Conservation (phyloP, 331 rosid species). For the Acacia concinna region DNA sequence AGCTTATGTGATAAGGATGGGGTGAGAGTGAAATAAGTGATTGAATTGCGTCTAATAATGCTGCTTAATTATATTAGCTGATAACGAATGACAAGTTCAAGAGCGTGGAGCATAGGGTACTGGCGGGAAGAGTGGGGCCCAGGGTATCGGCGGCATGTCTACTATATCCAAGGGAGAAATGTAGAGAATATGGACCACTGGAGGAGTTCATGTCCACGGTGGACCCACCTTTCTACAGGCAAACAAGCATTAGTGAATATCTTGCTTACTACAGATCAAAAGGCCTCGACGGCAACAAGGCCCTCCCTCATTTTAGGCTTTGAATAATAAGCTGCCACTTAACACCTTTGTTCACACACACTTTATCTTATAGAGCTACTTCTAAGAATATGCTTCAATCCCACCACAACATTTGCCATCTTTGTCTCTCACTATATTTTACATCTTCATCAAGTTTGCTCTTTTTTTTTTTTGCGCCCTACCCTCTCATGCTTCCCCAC, state of each 20-base stretch:
- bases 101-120: conserved; percentile 75
- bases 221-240: conserved; percentile 58
- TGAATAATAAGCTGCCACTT: conserved; percentile 10
- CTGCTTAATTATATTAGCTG: conserved; percentile 68
- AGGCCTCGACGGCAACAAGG: conserved; percentile 67
- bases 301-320: conserved; percentile 53
- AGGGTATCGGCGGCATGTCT: conserved; percentile 78
- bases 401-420: conserved; percentile 32
- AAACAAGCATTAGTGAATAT: conserved; percentile 53
- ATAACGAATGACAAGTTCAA: conserved; percentile 74
- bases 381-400: background rate
- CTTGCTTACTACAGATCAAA: conserved; percentile 57
- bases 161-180: conserved; percentile 55
- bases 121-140: conserved; percentile 53
- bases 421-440: conserved; percentile 27
- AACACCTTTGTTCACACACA: background rate
- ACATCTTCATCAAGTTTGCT: conserved; percentile 18
- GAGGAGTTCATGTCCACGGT: conserved; percentile 47
- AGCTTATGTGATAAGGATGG: background rate
- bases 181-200: conserved; percentile 56
- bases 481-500: background rate
- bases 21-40: background rate
- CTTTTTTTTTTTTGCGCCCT: conserved; percentile 5
- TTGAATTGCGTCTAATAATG: background rate
- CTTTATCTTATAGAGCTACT: background rate